These are phyloP conservation scores for Xylaria curta DNA, from an alignment of 495 filamentous ascomycete genomes.

Conservation along the genomic window DNA sequence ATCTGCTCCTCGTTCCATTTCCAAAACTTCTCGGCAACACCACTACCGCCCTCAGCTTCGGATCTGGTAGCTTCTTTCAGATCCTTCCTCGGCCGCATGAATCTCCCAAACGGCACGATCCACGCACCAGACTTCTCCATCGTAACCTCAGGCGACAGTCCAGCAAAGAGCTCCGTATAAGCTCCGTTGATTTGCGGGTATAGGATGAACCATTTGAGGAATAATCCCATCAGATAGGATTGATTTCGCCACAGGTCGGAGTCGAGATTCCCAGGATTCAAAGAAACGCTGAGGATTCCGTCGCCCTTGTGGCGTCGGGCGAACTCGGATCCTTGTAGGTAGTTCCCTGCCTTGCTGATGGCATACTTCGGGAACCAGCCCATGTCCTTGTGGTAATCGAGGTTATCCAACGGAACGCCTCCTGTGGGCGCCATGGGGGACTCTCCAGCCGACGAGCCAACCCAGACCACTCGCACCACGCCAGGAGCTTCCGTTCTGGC, in stretches of 20 bases:
- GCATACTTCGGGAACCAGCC: constrained; percentile 34
- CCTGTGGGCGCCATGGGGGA: constrained; percentile 34
- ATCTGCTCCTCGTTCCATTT: constrained; percentile 50
- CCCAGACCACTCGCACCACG: constrained; percentile 55
- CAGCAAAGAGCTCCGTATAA: constrained; percentile 51
- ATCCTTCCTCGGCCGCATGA: constrained; percentile 36
- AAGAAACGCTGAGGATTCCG: constrained; percentile 41
- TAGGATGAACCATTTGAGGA: constrained; percentile 12
- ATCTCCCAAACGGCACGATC: constrained; percentile 23
- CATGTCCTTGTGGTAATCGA: constrained; percentile 20
- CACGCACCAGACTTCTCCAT: constrained; percentile 29
- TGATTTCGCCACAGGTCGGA: constrained; percentile 42
- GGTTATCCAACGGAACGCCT: constrained; percentile 29
- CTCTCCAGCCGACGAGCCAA: constrained; percentile 36
- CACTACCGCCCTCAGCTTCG: constrained; percentile 42
- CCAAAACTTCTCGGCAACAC: constrained; percentile 45
- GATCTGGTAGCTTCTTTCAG: constrained; percentile 35
- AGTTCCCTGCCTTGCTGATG: constrained; percentile 48
- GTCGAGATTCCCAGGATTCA: constrained; percentile 38
- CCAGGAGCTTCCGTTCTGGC: constrained; percentile 38
- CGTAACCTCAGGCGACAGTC: constrained; percentile 44
- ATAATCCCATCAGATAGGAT: neutral
- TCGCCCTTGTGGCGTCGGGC: constrained; percentile 36
- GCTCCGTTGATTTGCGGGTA: constrained; percentile 42
- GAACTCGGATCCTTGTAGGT: constrained; percentile 41